phyloP scores from a whole-genome alignment of 371 early-diverging fungal species.

The Neoconidiobolus thromboides region DNA sequence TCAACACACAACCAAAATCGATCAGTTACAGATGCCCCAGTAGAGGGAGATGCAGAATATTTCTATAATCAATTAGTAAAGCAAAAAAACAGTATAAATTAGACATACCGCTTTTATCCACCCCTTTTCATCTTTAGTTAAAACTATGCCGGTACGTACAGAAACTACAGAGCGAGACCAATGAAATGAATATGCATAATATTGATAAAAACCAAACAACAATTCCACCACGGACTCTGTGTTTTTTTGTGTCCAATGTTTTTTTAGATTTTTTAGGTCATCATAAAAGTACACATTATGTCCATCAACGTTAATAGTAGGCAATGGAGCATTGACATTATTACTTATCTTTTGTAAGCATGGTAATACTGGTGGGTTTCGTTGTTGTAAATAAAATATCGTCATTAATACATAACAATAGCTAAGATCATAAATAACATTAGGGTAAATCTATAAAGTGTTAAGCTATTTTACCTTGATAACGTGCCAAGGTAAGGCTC shows the following conservation, averaged over 20 bases:
- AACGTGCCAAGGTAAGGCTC: conserved; percentile 23
- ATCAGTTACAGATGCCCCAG: conserved; percentile 2
- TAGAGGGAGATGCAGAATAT: not conserved
- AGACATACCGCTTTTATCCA: conserved; percentile 31
- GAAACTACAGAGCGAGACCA: conserved; percentile 53
- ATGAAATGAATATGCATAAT: conserved; percentile 54
- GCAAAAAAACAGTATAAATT: not conserved
- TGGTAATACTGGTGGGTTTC: conserved; percentile 13
- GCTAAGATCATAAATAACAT: conserved; percentile 2
- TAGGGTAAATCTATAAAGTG: not conserved
- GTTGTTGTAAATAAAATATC: conserved; percentile 45
- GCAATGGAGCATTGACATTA: not conserved
- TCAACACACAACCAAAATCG: conserved; percentile 7
- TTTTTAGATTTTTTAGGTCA: conserved; percentile 30
- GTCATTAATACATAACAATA: conserved; percentile 42
- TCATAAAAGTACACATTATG: conserved; percentile 47
- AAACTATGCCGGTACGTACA: conserved; percentile 44
- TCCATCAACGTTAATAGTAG: conserved; percentile 15
- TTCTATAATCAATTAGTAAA: not conserved
- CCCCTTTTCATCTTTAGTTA: conserved; percentile 55
- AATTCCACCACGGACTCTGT: conserved; percentile 57
- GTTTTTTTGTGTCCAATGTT: conserved; percentile 25
- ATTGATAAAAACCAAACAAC: conserved; percentile 61
- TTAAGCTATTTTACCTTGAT: not conserved
- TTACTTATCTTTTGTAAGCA: conserved; percentile 15